Conservation (phyloP, 2,329 filamentous ascomycete species). For the Phialophora tarda region DNA sequence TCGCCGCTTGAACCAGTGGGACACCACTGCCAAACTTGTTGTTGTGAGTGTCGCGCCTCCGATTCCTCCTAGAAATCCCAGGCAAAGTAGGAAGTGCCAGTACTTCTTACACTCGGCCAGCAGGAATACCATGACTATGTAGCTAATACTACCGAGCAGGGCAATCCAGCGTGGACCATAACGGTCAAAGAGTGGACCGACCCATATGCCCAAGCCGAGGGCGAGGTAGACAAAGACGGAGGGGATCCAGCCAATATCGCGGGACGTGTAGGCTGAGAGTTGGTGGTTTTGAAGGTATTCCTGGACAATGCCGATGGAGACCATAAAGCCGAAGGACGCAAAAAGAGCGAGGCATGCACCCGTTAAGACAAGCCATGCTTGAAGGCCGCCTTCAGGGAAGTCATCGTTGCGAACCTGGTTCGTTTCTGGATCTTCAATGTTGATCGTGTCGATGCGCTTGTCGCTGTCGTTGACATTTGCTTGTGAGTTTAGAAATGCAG, state of each 20-base stretch:
- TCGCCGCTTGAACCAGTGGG: slow-evolving; percentile 50
- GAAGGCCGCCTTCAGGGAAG: slow-evolving; percentile 45
- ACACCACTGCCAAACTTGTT: slow-evolving; percentile 47
- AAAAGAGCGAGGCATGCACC: slow-evolving; percentile 48
- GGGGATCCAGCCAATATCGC: slow-evolving; percentile 59
- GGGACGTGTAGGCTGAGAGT: slow-evolving; percentile 49
- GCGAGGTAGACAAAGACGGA: slow-evolving; percentile 55
- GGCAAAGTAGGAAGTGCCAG: slow-evolving; percentile 56
- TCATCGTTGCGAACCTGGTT: slow-evolving; percentile 11
- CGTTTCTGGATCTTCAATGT: slow-evolving; percentile 19
- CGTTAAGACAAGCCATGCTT: slow-evolving; percentile 46
- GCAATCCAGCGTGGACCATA: slow-evolving; percentile 54
- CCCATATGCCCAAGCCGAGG: slow-evolving; percentile 54
- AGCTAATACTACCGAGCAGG: slow-evolving; percentile 47
- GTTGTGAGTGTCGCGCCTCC: slow-evolving; percentile 47
- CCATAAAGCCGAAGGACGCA: slow-evolving; percentile 55
- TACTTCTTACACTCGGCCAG: slow-evolving; percentile 55
- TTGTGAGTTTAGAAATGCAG: neutral
- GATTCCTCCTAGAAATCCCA: slow-evolving; percentile 46
- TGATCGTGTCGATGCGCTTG: slow-evolving; percentile 8
- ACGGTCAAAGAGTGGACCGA: slow-evolving; percentile 57
- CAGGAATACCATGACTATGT: slow-evolving; percentile 52
- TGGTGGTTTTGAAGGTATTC: slow-evolving; percentile 55
- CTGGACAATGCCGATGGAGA: slow-evolving; percentile 56
- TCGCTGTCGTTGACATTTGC: neutral